phyloP scores from a whole-genome alignment of 768 basidiomycete genomes.

The Trametes cingulata region DNA sequence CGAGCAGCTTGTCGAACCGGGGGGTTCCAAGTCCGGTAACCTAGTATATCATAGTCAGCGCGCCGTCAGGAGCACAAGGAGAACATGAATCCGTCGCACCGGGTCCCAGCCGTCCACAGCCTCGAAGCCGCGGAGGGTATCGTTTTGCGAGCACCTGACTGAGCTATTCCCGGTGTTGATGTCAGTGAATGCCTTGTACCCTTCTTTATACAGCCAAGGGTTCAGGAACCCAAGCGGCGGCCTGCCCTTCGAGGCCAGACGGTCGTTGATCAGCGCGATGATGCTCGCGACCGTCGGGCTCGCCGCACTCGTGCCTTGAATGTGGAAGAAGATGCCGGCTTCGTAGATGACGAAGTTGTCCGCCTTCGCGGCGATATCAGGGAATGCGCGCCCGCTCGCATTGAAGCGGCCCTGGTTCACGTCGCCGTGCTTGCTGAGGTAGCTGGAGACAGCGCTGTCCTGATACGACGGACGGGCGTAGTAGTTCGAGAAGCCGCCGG shows the following conservation, averaged over 20 bases:
- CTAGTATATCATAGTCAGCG: neutral
- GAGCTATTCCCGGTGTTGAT: constrained; percentile 23
- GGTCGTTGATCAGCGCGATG: constrained; percentile 53
- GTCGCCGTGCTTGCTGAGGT: constrained; percentile 35
- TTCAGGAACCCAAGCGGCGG: constrained; percentile 39
- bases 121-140: constrained; percentile 34
- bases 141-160: constrained; percentile 25
- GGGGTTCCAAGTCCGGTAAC: constrained; percentile 38
- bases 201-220: constrained; percentile 34
- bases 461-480: constrained; percentile 40
- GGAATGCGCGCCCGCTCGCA: constrained; percentile 44
- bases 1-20: constrained; percentile 28
- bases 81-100: too few species aligned
- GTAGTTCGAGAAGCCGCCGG: constrained; percentile 39
- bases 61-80: neutral
- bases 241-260: constrained; percentile 26
- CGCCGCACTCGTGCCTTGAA: constrained; percentile 61
- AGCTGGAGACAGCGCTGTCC: constrained; percentile 36
- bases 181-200: constrained; percentile 27
- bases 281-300: constrained; percentile 64
- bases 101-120: constrained; percentile 37
- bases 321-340: constrained; percentile 29
- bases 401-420: constrained; percentile 32
- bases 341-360: constrained; percentile 26
- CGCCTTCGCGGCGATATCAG: constrained; percentile 46